Evolutionary conservation across 1,284 basidiomycete species (phyloP).

Genomic region (Rhodotorula sp.): DNA sequence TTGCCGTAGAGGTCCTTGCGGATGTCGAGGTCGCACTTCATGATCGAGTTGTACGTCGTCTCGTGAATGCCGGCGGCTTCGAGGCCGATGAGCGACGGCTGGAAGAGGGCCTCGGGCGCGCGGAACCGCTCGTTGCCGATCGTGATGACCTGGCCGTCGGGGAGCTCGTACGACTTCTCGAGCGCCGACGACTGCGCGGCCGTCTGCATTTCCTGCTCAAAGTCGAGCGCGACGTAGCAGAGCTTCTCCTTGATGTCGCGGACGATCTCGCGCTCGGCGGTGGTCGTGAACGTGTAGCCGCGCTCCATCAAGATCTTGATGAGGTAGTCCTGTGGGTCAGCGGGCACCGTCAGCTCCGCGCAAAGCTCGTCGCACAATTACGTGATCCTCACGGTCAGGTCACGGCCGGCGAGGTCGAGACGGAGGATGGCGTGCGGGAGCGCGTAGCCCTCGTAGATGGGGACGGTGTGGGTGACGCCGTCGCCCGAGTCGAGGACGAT

Average conservation of each 20-base stretch:
- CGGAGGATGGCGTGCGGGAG: conserved; percentile 91
- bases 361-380: too few relatives aligned
- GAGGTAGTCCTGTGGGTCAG: conserved; percentile 66
- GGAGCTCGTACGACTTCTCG: conserved; percentile 94
- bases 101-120: conserved; percentile 94
- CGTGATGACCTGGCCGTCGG: conserved; percentile 94
- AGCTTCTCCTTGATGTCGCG: conserved; percentile 99
- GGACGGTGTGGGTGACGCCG: conserved; percentile 89
- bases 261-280: conserved; percentile 74
- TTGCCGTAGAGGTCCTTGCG: conserved; percentile 88
- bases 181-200: conserved; percentile 86
- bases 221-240: conserved; percentile 95
- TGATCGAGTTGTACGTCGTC: conserved; percentile 85
- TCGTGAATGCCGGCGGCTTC: conserved; percentile 94
- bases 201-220: conserved; percentile 92
- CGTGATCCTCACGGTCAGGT: conserved; percentile 75
- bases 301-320: conserved; percentile 92
- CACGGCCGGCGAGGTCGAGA: conserved; percentile 92
- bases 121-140: conserved; percentile 98
- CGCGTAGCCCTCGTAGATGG: conserved; percentile 94
- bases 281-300: conserved; percentile 86
- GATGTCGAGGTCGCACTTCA: conserved; percentile 65
- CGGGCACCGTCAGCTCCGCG: too few relatives aligned
- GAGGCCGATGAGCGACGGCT: conserved; percentile 87
- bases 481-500: conserved; percentile 92